These are phyloP conservation scores for Henckelia pumila DNA, from an alignment of 257 asterid genomes.

Conservation along the genomic window DNA sequence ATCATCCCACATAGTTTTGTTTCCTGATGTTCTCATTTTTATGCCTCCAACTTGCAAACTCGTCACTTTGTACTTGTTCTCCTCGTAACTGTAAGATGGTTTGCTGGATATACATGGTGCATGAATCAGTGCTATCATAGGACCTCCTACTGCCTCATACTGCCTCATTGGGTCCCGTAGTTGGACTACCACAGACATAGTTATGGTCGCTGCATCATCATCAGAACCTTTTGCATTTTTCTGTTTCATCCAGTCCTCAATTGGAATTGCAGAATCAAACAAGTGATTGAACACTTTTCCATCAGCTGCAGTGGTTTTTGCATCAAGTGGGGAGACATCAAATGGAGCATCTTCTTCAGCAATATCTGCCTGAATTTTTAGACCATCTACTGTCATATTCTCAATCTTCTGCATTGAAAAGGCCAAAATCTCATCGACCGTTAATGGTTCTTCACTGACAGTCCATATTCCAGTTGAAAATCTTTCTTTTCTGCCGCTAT, in stretches of 20 bases:
- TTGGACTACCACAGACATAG: conserved; percentile 53
- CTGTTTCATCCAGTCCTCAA: conserved; percentile 57
- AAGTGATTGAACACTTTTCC: conserved; percentile 29
- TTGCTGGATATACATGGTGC: conserved; percentile 27
- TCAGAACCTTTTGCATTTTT: neutral
- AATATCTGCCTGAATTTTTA: conserved; percentile 69
- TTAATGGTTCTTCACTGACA: conserved; percentile 54
- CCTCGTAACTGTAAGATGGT: conserved; percentile 33
- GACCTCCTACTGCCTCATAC: conserved; percentile 87
- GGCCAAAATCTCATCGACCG: conserved; percentile 55
- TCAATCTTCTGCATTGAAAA: conserved; percentile 80
- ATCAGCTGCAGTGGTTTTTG: conserved; percentile 25
- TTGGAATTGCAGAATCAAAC: conserved; percentile 53
- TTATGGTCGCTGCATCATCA: conserved; percentile 23
- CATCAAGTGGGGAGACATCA: conserved; percentile 58
- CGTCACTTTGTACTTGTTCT: conserved; percentile 51
- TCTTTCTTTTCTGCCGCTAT: conserved; percentile 56
- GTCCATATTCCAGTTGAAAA: conserved; percentile 77
- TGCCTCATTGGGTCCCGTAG: conserved; percentile 84
- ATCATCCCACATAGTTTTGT: conserved; percentile 53
- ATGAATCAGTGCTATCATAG: conserved; percentile 64
- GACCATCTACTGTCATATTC: conserved; percentile 63
- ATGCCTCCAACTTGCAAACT: conserved; percentile 71
- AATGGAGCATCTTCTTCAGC: conserved; percentile 79
- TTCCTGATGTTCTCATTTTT: conserved; percentile 39